Evolutionary conservation across 2,329 filamentous ascomycete species (phyloP).

Genomic region (Talaromyces piceae): DNA sequence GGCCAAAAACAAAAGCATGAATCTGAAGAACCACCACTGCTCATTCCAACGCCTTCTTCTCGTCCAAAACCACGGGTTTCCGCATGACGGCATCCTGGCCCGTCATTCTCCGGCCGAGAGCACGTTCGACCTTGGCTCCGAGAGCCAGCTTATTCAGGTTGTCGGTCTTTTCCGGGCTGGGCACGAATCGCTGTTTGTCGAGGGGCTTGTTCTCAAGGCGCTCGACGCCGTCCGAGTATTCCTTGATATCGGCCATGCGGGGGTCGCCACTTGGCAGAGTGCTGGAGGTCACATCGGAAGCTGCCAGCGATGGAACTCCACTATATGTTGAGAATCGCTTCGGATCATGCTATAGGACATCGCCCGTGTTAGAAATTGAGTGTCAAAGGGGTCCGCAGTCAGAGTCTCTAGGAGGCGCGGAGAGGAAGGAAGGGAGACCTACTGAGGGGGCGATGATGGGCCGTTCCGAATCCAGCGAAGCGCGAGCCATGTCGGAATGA

Average conservation of each 20-base stretch:
- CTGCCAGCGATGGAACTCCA: conserved; percentile 38
- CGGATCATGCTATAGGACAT: conserved; percentile 36
- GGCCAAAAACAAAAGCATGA: background rate
- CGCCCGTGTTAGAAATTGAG: background rate
- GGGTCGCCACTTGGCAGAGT: conserved; percentile 39
- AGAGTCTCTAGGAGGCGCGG: too few species aligned
- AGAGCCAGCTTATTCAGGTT: conserved; percentile 79
- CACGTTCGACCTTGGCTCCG: conserved; percentile 83
- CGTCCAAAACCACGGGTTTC: conserved; percentile 42
- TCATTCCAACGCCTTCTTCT: conserved; percentile 25
- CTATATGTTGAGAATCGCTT: conserved; percentile 49
- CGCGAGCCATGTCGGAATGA: conserved; percentile 33
- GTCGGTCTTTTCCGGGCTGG: conserved; percentile 71
- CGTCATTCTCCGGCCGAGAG: conserved; percentile 77
- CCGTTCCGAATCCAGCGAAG: conserved; percentile 47
- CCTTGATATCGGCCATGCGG: conserved; percentile 58
- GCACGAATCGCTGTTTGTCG: conserved; percentile 69
- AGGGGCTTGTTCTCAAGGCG: conserved; percentile 88
- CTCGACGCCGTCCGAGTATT: conserved; percentile 72
- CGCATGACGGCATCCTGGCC: conserved; percentile 78
- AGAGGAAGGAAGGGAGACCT: conserved; percentile 15
- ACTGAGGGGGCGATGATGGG: conserved; percentile 51
- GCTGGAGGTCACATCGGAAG: conserved; percentile 38
- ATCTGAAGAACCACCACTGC: background rate
- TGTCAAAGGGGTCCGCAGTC: too few species aligned